These are phyloP conservation scores for Byssochlamys sp. DNA, from an alignment of 2,329 filamentous ascomycete genomes.

Conservation along the genomic window DNA sequence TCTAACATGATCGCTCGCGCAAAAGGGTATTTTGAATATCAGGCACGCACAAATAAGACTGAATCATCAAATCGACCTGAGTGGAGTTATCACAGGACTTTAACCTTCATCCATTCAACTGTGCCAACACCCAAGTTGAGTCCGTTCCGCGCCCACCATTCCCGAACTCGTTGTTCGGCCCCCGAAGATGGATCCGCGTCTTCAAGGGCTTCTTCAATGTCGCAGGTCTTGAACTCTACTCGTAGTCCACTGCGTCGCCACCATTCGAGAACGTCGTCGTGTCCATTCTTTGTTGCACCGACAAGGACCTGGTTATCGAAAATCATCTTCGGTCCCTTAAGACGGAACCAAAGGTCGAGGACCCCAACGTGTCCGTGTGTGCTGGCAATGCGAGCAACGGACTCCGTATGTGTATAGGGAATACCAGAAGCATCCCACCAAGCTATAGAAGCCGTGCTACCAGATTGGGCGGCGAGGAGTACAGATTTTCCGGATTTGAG, in stretches of 20 bases:
- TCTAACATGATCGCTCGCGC: neutral
- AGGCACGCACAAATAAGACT: neutral
- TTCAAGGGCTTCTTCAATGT: conserved; percentile 88
- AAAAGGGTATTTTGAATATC: neutral
- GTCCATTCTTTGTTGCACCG: conserved; percentile 76
- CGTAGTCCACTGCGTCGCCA: conserved; percentile 65
- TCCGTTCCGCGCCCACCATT: conserved; percentile 82
- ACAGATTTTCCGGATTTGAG: conserved; percentile 79
- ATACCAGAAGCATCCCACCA: conserved; percentile 85
- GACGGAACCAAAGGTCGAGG: conserved; percentile 69
- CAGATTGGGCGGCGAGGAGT: conserved; percentile 72
- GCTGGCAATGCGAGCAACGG: conserved; percentile 72
- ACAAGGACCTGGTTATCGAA: conserved; percentile 78
- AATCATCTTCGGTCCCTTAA: conserved; percentile 66
- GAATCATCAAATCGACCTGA: neutral
- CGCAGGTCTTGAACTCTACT: conserved; percentile 89
- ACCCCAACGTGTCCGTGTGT: conserved; percentile 76
- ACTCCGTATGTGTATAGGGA: conserved; percentile 67
- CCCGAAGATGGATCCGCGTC: conserved; percentile 59
- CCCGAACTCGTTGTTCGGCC: conserved; percentile 61
- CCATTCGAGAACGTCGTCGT: conserved; percentile 80
- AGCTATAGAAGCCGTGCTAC: conserved; percentile 63
- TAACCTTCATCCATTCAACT: conserved; percentile 80
- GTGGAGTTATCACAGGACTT: conserved; percentile 47
- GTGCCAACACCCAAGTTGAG: conserved; percentile 72